Conservation (phyloP, 1,139 yeast species). For the Yamadazyma diospyri region DNA sequence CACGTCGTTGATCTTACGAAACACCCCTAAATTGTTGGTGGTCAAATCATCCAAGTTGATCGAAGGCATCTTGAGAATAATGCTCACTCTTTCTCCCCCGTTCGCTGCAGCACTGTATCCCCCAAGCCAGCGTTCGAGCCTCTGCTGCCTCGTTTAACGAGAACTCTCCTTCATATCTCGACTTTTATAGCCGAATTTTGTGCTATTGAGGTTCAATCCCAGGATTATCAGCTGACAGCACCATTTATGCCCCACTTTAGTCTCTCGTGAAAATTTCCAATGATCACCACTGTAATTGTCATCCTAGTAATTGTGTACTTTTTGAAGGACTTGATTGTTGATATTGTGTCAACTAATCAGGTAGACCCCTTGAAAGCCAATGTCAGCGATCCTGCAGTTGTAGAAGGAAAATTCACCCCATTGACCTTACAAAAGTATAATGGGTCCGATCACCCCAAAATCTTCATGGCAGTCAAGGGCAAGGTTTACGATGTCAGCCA, state of each 20-base stretch:
- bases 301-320: conserved; percentile 22
- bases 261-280: conserved; percentile 8
- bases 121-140: too few relatives aligned
- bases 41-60: conserved; percentile 54
- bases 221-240: too few relatives aligned
- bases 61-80: conserved; percentile 3
- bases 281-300: conserved; percentile 26
- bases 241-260: too few relatives aligned
- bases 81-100: too few relatives aligned
- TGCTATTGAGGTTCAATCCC: too few relatives aligned
- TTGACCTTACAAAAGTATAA: conserved; percentile 66
- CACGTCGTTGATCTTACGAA: conserved; percentile 46
- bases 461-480: conserved; percentile 80
- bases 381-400: conserved; percentile 50
- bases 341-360: conserved; percentile 14
- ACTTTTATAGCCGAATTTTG: too few relatives aligned
- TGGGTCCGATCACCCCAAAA: conserved; percentile 74
- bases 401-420: conserved; percentile 82
- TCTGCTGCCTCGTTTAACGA: too few relatives aligned
- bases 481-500: conserved; percentile 80
- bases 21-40: conserved; percentile 49
- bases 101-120: too few relatives aligned
- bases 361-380: conserved; percentile 15
- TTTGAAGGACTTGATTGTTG: conserved; percentile 20
- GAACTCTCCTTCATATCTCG: too few relatives aligned